A percentile compares a stretch with the other conserved stretches of the same genome.
Conservation (phyloP, 2,329 filamentous ascomycete genomes). For the Elsinoe australis region DNA sequence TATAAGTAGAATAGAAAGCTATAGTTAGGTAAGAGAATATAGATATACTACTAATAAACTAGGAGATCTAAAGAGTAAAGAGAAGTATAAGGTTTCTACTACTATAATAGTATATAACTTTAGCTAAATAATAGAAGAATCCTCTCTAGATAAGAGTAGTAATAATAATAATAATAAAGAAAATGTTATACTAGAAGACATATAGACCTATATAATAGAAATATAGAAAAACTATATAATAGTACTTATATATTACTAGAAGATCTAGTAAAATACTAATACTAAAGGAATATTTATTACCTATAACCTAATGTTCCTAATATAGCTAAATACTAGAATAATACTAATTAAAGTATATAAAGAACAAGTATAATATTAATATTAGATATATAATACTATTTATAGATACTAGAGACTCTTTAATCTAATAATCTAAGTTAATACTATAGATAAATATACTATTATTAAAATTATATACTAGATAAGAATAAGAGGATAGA, state of each 20-base stretch:
- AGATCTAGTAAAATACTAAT: background rate
- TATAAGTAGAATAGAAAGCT: background rate
- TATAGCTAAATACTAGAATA: background rate
- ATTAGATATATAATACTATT: background rate
- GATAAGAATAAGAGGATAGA: background rate
- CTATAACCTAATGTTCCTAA: background rate
- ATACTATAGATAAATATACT: background rate
- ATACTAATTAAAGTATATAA: background rate
- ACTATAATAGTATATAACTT: too few species aligned
- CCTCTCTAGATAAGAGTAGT: background rate
- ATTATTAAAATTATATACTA: background rate
- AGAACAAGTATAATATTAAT: background rate
- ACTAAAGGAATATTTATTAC: background rate
- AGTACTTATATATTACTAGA: background rate
- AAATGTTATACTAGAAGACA: background rate
- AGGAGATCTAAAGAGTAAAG: background rate
- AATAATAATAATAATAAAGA: background rate
- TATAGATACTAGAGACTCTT: background rate
- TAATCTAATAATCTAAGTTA: too few species aligned
- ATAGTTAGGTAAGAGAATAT: background rate
- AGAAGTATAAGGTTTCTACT: background rate
- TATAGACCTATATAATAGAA: background rate
- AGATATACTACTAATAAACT: background rate
- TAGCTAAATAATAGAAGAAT: too few species aligned
- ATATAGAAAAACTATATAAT: conserved; percentile 4